Base-by-base conservation (phyloP, 2,329 filamentous ascomycete genomes). In the Pseudogymnoascus sp. region DNA sequence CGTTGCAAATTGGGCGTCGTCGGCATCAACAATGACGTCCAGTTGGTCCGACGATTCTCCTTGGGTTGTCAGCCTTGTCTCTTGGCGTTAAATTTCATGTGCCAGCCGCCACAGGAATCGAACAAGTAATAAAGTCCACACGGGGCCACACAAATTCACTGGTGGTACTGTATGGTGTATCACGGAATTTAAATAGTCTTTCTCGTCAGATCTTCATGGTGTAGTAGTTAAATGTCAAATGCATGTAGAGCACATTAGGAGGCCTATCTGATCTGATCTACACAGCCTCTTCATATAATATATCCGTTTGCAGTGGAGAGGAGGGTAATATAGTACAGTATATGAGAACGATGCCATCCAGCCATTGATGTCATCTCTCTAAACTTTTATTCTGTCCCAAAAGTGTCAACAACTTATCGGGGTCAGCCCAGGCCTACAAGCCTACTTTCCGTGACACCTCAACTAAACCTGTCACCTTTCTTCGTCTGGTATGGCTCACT, bases 381-480 rank as follows among this genome's bases (percentile, higher is more conserved):
- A 56, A 33, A 22, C n/a, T 19, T 8, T 4, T 53, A 33, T 8
- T 19, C 50, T 56, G 50, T 22, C 16, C 50, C 28, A 14, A 56
- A 22, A 56, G 50, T 35, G n/a, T 19, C 10, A 22, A 33, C 6
- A 53, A 4, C 3, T 19, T 56, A 4, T 56, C 5, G n/a, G 46
- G 50, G 8, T 33, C 43, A 33, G n/a, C 10, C 50, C 28, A 19
- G 50, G n/a, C 28, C 50, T 2, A 12, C 19, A 2, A 22, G 10
- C 28, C 28, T 22, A 7, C n/a, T 33, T 33, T 56, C 35, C n/a
- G 22, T 53, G 31, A 59, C 16, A 24, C 35, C 37, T 72, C 41
- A 89, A 84, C 79, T 81, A 72, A 99, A 96, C 35, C 95, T 83
- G 78, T 98, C 93, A 3, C 95, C 95, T 75, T 91, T 96, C 65